These are phyloP conservation scores for Dissophora ornata DNA, from an alignment of 192 early-diverging fungal species.

Conservation along the genomic window DNA sequence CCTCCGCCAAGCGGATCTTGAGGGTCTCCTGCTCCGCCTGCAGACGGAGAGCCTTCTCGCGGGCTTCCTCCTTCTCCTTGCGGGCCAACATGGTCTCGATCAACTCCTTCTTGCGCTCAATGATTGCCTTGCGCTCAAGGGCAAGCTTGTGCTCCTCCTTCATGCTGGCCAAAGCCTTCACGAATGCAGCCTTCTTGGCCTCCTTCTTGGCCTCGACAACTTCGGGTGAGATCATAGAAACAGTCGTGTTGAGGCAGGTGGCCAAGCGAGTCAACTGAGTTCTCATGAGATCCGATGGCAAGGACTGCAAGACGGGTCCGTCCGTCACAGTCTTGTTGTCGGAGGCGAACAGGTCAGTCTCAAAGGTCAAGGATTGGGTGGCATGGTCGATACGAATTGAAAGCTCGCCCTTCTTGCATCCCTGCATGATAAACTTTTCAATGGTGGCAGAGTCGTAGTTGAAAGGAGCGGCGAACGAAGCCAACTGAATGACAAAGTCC, in stretches of 20 bases:
- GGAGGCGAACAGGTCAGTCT: constrained; percentile 88
- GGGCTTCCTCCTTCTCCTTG: constrained; percentile 87
- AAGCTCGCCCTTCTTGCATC: constrained; percentile 95
- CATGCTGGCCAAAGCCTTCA: constrained; percentile 76
- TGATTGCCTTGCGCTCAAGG: constrained; percentile 82
- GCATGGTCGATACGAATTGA: constrained; percentile 95
- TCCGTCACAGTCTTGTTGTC: constrained; percentile 80
- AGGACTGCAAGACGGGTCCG: constrained; percentile 84
- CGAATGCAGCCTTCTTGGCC: constrained; percentile 74
- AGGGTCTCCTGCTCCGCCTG: constrained; percentile 87
- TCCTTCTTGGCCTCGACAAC: constrained; percentile 72
- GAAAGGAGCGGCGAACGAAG: constrained; percentile 88
- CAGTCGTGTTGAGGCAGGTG: constrained; percentile 85
- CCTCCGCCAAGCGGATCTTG: constrained; percentile 85
- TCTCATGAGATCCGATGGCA: constrained; percentile 92
- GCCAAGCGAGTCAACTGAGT: constrained; percentile 90
- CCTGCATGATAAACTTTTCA: constrained; percentile 99
- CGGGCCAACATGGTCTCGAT: constrained; percentile 79
- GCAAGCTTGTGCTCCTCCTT: constrained; percentile 86
- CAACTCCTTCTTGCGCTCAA: constrained; percentile 86
- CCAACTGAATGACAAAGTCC: constrained; percentile 90
- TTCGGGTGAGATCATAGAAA: constrained; percentile 86
- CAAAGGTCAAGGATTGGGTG: constrained; percentile 90
- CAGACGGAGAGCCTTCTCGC: constrained; percentile 75
- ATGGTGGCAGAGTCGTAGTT: constrained; percentile 87